These are phyloP conservation scores for Sporisorium graminicola DNA, from an alignment of 1,284 basidiomycete species.

Conservation along the genomic window DNA sequence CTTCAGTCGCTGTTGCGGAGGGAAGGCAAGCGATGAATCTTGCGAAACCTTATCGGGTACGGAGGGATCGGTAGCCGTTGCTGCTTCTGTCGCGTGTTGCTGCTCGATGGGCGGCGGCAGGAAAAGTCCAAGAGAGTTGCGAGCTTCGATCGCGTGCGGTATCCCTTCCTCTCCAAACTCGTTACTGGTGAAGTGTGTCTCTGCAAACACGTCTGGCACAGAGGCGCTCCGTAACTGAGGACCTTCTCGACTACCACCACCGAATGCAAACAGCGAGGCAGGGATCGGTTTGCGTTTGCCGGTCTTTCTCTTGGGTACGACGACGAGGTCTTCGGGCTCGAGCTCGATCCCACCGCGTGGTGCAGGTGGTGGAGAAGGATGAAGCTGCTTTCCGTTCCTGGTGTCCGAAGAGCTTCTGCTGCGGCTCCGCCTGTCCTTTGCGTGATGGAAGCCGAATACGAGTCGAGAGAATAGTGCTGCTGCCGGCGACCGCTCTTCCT, in stretches of 20 bases:
- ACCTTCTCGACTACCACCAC: background rate
- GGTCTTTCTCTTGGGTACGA: constrained; percentile 1
- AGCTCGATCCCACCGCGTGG: background rate
- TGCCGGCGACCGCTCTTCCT: background rate
- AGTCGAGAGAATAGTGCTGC: background rate
- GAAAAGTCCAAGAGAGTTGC: constrained; percentile 14
- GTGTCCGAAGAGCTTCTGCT: constrained; percentile 1
- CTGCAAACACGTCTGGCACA: constrained; percentile 9
- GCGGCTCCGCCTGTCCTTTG: background rate
- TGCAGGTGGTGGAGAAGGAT: constrained; percentile 8
- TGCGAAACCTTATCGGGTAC: background rate
- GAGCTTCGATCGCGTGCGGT: background rate
- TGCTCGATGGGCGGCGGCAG: background rate
- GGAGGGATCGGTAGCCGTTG: background rate
- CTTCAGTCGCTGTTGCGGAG: constrained; percentile 7
- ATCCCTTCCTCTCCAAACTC: background rate
- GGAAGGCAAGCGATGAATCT: background rate
- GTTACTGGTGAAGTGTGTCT: background rate
- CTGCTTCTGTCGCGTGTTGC: background rate
- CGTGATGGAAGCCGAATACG: constrained; percentile 2
- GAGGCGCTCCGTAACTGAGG: constrained; percentile 9
- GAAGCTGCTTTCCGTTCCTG: background rate
- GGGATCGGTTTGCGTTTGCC: constrained; percentile 32
- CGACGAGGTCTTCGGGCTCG: background rate
- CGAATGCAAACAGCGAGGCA: constrained; percentile 5